Base-by-base conservation (phyloP, 805 yeast genomes). In the Starmera pachycereana region DNA sequence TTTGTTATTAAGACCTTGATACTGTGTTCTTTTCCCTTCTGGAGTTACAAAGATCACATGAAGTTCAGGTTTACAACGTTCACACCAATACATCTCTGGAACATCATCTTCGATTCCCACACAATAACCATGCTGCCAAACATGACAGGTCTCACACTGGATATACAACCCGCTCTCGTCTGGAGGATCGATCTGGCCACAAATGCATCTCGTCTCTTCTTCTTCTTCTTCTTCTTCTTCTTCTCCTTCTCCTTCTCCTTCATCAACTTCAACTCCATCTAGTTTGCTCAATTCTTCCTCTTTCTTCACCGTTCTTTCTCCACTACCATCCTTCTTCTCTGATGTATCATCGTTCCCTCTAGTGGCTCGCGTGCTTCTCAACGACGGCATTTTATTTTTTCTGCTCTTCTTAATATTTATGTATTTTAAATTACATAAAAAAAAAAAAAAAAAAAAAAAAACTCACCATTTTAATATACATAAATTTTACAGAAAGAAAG, bases 101-200 rank as follows among this genome's bases (percentile, higher is more conserved):
- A 87, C 85, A 37, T 75, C 80, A 38, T 75, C 77, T 40, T 69
- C 68, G 42, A 90, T 76, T 1, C 96, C 95, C 31, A 90, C 96
- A 66, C 98, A 90, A 62, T 70, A 86, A 2, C 97, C 97, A 58
- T 90, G 98, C 60, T 90, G 98, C 98, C 98, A 90, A 8, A 82
- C 96, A 14, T 85, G 78, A 63, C 98, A 90, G 46, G 73, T 71
- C 53, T 92, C 98, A 69, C 94, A 83, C 53, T 83, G 92, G 48
- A 83, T 83, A 54, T 74, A 83, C 38, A 82, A 67, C 3, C 90
- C 92, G 61, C 62, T 61, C 25, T 57, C 68, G 42, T 67, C 71
- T 5, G 69, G 68, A 2, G 72, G 71, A 31, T 68, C 72, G 11
- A 53, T 32, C 37, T 66, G 61, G 1, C 65, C 68, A 51, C 74